Percentiles rank a stretch among this genome's conserved stretches.
Evolutionary conservation across 176 grass and related monocot species (phyloP).

Genomic region (Guadua angustifolia): DNA sequence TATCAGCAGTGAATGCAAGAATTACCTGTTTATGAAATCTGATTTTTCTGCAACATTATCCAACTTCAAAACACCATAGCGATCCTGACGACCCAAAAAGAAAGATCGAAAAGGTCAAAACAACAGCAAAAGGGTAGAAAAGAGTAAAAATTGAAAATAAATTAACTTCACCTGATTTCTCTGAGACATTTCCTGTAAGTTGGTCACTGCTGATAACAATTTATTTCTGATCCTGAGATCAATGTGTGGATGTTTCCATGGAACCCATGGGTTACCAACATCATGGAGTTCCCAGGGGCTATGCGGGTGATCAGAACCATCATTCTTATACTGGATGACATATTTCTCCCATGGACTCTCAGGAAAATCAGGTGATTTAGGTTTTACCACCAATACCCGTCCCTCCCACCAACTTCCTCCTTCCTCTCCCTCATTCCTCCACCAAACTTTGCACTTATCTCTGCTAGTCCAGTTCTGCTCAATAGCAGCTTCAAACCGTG

Average conservation of each 20-base stretch:
- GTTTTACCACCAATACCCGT: slow-evolving; percentile 59
- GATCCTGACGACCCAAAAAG: slow-evolving; percentile 65
- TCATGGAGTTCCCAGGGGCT: slow-evolving; percentile 98
- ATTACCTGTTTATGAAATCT: slow-evolving; percentile 94
- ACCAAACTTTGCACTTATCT: slow-evolving; percentile 98
- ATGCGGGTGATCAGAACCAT: slow-evolving; percentile 69
- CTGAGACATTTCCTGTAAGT: slow-evolving; percentile 59
- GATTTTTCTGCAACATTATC: slow-evolving; percentile 70
- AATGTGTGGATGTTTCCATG: slow-evolving; percentile 86
- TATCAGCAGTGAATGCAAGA: background rate
- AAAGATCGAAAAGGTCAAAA: slow-evolving; percentile 28
- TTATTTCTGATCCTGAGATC: slow-evolving; percentile 52
- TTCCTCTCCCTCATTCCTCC: slow-evolving; percentile 66
- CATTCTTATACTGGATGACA: slow-evolving; percentile 81
- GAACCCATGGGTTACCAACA: slow-evolving; percentile 63
- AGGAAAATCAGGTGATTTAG: slow-evolving; percentile 80
- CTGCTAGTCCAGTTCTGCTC: slow-evolving; percentile 80
- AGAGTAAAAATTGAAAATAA: slow-evolving; percentile 6
- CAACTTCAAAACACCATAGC: slow-evolving; percentile 70
- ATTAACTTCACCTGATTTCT: slow-evolving; percentile 65
- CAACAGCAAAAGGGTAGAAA: slow-evolving; percentile 16
- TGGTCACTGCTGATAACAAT: slow-evolving; percentile 62
- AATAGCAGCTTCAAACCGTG: slow-evolving; percentile 74
- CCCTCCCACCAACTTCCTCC: slow-evolving; percentile 96
- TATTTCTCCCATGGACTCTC: slow-evolving; percentile 97